Conservation (phyloP, 78 protist genomes). For the Ministeria vibrans region DNA sequence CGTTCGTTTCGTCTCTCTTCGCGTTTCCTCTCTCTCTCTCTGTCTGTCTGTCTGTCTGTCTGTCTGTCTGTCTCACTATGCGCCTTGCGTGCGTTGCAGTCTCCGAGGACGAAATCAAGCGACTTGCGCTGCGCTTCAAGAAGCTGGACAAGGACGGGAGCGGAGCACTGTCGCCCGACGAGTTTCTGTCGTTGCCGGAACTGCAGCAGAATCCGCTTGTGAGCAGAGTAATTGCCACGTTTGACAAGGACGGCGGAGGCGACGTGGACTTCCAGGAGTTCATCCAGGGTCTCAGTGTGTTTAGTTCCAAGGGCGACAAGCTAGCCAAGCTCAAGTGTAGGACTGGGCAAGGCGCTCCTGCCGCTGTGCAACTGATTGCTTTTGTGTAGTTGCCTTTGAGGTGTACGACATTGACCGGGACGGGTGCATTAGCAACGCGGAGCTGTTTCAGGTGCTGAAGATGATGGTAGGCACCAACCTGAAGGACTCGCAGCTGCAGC, state of each 20-base stretch:
- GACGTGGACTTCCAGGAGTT: constrained; percentile 81
- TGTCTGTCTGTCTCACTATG: background rate
- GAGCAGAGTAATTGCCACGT: constrained; percentile 59
- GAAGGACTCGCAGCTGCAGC: constrained; percentile 84
- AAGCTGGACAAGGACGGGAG: background rate
- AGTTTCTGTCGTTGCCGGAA: background rate
- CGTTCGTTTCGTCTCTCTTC: too few species aligned
- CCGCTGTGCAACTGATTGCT: too few species aligned
- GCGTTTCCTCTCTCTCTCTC: background rate
- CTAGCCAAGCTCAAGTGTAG: constrained; percentile 70
- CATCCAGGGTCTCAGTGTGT: constrained; percentile 51
- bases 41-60: background rate
- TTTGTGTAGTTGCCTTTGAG: constrained; percentile 43
- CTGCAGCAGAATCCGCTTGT: constrained; percentile 50
- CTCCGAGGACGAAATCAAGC: background rate
- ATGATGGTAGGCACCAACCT: constrained; percentile 94
- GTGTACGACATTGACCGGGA: constrained; percentile 92
- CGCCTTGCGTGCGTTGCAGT: background rate
- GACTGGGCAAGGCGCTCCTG: background rate
- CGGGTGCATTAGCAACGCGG: constrained; percentile 79
- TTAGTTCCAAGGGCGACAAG: constrained; percentile 56
- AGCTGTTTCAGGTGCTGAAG: constrained; percentile 72
- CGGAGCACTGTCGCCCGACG: background rate
- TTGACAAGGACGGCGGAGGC: constrained; percentile 66
- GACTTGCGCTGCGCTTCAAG: background rate